Conservation (phyloP, 1,284 basidiomycete genomes). For the Anthracocystis panici-leucophaei region DNA sequence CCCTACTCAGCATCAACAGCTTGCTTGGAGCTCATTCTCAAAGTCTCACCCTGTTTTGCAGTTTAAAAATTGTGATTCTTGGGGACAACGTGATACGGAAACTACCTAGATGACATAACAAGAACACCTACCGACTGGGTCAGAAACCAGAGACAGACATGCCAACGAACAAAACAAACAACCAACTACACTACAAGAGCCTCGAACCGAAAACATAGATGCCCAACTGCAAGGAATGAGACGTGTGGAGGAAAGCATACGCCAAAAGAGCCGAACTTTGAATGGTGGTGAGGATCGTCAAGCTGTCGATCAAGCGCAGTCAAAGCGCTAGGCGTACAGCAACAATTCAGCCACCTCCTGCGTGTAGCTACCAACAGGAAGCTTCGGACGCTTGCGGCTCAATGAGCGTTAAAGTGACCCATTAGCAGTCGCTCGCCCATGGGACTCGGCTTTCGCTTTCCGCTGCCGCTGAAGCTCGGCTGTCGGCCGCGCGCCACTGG, state of each 20-base stretch:
- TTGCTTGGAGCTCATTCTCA: too few species aligned
- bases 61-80: conserved; percentile 7
- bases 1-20: too few species aligned
- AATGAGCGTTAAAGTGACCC: conserved; percentile 63
- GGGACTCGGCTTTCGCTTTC: conserved; percentile 60
- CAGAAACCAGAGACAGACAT: conserved; percentile 6
- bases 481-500: conserved; percentile 39
- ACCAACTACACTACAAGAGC: conserved; percentile 4
- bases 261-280: too few species aligned
- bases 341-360: not conserved
- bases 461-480: conserved; percentile 43
- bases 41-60: too few species aligned
- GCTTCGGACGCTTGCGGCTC: not conserved
- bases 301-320: not conserved
- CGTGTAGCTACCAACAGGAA: not conserved
- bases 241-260: not conserved
- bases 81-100: conserved; percentile 10
- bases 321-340: conserved; percentile 7
- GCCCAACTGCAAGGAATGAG: not conserved
- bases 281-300: too few species aligned
- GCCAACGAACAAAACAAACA: conserved; percentile 9
- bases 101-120: conserved; percentile 14
- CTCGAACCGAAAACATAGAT: conserved; percentile 6
- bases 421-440: conserved; percentile 65
- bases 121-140: conserved; percentile 10